A percentile compares a stretch with the other conserved stretches of the same genome.
These are phyloP conservation scores for Schwanniomyces pseudopolymorphus DNA, from an alignment of 805 yeast species.

Conservation along the genomic window DNA sequence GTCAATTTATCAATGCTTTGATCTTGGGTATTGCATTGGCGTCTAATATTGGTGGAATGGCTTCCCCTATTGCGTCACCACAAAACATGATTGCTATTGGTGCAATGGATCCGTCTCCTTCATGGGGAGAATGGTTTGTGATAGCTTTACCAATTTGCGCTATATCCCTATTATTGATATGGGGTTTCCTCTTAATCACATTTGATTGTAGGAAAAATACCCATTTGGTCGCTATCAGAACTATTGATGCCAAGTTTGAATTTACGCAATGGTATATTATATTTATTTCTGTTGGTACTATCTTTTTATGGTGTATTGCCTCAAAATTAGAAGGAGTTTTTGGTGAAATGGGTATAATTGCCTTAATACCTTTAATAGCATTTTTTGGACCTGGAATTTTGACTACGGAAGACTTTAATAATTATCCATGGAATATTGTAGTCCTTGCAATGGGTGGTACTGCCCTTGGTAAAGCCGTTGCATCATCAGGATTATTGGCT, in stretches of 20 bases:
- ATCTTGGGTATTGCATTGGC: slow-evolving; percentile 51
- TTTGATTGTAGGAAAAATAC: slow-evolving; percentile 53
- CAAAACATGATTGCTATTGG: slow-evolving; percentile 57
- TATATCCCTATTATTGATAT: slow-evolving; percentile 38
- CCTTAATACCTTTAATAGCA: slow-evolving; percentile 84
- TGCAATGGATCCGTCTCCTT: slow-evolving; percentile 50
- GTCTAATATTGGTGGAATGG: slow-evolving; percentile 55
- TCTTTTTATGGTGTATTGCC: slow-evolving; percentile 86
- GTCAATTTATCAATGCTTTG: slow-evolving; percentile 39
- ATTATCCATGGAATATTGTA: slow-evolving; percentile 95
- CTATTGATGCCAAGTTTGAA: slow-evolving; percentile 65
- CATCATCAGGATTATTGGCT: slow-evolving; percentile 81
- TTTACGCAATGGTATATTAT: slow-evolving; percentile 74
- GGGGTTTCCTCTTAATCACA: slow-evolving; percentile 53
- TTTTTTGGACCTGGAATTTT: slow-evolving; percentile 89
- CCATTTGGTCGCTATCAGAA: slow-evolving; percentile 55
- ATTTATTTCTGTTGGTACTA: slow-evolving; percentile 66
- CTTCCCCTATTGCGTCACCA: slow-evolving; percentile 55
- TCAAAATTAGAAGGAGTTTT: slow-evolving; percentile 67
- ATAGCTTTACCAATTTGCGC: slow-evolving; percentile 49
- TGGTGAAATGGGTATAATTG: slow-evolving; percentile 97
- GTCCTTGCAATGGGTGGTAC: slow-evolving; percentile 97
- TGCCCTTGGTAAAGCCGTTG: slow-evolving; percentile 92
- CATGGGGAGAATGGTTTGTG: slow-evolving; percentile 59
- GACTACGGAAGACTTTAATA: slow-evolving; percentile 88